Evolutionary conservation across 306 rosid genomes (phyloP).

Genomic region (Crotalaria pallida): DNA sequence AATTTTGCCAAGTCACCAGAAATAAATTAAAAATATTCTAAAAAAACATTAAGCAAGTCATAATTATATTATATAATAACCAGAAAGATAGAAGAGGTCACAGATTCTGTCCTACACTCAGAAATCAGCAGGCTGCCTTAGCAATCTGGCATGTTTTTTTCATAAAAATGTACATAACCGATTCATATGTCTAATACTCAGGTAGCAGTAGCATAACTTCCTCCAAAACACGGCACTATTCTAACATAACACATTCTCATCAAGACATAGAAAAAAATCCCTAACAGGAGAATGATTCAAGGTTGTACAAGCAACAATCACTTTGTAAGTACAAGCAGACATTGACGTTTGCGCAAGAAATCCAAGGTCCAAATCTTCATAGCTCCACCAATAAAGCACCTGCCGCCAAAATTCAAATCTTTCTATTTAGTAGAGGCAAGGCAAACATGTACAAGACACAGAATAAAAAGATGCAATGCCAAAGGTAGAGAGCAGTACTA

Average conservation of each 20-base stretch:
- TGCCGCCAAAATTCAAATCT: constrained; percentile 4
- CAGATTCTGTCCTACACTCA: constrained; percentile 14
- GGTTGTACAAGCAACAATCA: constrained; percentile 32
- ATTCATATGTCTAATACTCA: constrained; percentile 20
- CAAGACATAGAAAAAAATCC: constrained; percentile 21
- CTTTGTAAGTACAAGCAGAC: constrained; percentile 11
- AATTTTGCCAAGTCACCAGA: background rate
- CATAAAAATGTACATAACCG: constrained; percentile 26
- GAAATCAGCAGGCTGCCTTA: constrained; percentile 9
- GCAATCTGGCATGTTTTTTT: constrained; percentile 8
- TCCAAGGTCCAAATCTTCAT: constrained; percentile 20
- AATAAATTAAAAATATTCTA: background rate
- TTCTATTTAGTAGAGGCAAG: background rate
- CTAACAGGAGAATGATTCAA: constrained; percentile 13
- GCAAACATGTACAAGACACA: background rate
- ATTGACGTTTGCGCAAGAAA: background rate
- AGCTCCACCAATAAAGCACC: constrained; percentile 21
- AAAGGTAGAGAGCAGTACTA: background rate
- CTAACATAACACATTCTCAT: constrained; percentile 19
- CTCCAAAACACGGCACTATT: constrained; percentile 19
- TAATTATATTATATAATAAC: constrained; percentile 4
- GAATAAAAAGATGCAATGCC: background rate
- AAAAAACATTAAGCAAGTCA: background rate
- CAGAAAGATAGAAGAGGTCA: background rate
- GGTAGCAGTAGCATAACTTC: constrained; percentile 16